Percentiles rank a stretch among this genome's conserved stretches.
These are phyloP conservation scores for Wickerhamomyces bovis DNA, from an alignment of 805 yeast genomes.

Conservation along the genomic window DNA sequence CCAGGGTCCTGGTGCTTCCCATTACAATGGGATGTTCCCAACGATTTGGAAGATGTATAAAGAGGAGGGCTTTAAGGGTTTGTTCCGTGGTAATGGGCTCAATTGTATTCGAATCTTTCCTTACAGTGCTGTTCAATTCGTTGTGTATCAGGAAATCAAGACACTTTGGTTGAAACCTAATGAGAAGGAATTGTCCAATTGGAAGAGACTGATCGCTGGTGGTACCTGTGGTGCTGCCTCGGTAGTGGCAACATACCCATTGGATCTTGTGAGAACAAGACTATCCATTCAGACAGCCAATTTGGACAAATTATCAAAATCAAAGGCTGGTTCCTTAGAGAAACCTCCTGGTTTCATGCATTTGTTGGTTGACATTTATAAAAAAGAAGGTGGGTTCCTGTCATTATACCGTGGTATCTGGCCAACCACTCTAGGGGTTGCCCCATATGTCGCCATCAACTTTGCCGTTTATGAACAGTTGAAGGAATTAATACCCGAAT, in stretches of 20 bases:
- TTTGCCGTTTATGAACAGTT: conserved; percentile 84
- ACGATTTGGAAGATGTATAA: conserved; percentile 74
- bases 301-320: conserved; percentile 34
- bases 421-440: conserved; percentile 93
- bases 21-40: conserved; percentile 62
- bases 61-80: conserved; percentile 90
- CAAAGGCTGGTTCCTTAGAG: conserved; percentile 29
- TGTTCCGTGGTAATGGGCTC: conserved; percentile 84
- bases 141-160: conserved; percentile 68
- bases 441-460: conserved; percentile 92
- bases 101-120: conserved; percentile 91
- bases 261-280: conserved; percentile 87
- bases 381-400: conserved; percentile 71
- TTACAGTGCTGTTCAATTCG: conserved; percentile 89
- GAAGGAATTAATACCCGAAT: conserved; percentile 46
- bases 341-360: conserved; percentile 69
- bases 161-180: conserved; percentile 28
- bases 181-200: conserved; percentile 37
- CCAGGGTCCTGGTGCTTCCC: conserved; percentile 49
- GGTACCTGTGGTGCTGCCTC: conserved; percentile 75
- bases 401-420: conserved; percentile 80
- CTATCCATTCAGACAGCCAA: conserved; percentile 85
- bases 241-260: conserved; percentile 82
- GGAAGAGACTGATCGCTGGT: conserved; percentile 68
- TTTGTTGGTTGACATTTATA: conserved; percentile 53